Evolutionary conservation across 306 rosid genomes (phyloP).

Genomic region (Acacia acuminata): DNA sequence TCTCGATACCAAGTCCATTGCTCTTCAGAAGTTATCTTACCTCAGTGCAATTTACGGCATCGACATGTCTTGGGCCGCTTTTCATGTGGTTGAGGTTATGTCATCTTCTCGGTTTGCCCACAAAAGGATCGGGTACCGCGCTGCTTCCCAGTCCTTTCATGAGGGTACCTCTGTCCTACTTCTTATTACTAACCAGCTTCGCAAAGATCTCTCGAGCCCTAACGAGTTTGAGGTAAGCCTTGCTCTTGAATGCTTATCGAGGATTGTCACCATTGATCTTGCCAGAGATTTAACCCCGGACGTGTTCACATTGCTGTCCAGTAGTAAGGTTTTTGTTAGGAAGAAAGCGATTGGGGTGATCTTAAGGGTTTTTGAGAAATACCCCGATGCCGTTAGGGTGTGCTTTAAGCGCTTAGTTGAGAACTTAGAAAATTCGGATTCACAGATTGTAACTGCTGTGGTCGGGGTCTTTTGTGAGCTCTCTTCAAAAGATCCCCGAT

Average conservation of each 20-base stretch:
- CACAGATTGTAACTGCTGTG: conserved; percentile 58
- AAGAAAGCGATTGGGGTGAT: conserved; percentile 76
- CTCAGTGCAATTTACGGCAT: conserved; percentile 64
- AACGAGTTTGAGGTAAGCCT: conserved; percentile 71
- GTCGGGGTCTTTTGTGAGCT: conserved; percentile 92
- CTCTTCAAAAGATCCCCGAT: conserved; percentile 59
- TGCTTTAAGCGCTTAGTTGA: conserved; percentile 92
- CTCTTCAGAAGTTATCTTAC: conserved; percentile 78
- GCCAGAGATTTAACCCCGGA: conserved; percentile 87
- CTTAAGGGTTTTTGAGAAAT: conserved; percentile 74
- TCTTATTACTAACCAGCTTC: conserved; percentile 91
- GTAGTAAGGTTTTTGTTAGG: conserved; percentile 57
- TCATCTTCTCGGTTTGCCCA: conserved; percentile 74
- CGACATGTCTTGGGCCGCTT: conserved; percentile 91
- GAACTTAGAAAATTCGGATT: conserved; percentile 71
- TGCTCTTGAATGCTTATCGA: conserved; percentile 72
- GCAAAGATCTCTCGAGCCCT: conserved; percentile 72
- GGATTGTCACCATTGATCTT: conserved; percentile 74
- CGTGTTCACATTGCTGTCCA: conserved; percentile 62
- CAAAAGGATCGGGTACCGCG: conserved; percentile 78
- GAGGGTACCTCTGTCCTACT: conserved; percentile 76
- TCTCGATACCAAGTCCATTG: conserved; percentile 67
- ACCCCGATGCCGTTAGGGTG: conserved; percentile 82
- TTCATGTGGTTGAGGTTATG: conserved; percentile 93
- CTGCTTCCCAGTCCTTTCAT: conserved; percentile 75